Conservation (phyloP, 192 early-diverging fungal genomes). For the Geranomyces michiganensis region DNA sequence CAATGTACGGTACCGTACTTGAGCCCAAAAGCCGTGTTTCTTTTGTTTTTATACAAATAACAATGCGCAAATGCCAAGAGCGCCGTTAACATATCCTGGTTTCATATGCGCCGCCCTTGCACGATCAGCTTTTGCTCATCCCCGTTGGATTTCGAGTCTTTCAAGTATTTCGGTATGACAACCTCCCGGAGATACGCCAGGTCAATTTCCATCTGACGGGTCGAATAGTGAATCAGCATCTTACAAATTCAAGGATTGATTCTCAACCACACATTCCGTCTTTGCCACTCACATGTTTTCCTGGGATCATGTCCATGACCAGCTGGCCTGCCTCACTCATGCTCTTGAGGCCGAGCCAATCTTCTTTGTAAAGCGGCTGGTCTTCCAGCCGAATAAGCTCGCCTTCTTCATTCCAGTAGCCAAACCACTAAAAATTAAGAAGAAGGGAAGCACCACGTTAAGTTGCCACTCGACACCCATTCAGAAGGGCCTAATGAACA, state of each 20-base stretch:
- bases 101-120: too few species aligned
- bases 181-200: slow-evolving; percentile 17
- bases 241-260: background rate
- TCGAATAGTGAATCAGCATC: too few species aligned
- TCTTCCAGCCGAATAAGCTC: slow-evolving; percentile 34
- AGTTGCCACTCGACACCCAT: too few species aligned
- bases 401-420: slow-evolving; percentile 44
- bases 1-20: too few species aligned
- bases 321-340: slow-evolving; percentile 40
- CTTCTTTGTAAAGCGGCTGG: slow-evolving; percentile 43
- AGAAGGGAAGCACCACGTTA: too few species aligned
- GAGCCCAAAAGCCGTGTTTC: too few species aligned
- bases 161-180: slow-evolving; percentile 29
- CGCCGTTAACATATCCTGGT: too few species aligned
- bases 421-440: slow-evolving; percentile 46
- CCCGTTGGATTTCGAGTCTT: too few species aligned
- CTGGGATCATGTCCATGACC: slow-evolving; percentile 29
- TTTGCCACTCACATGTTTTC: slow-evolving; percentile 38
- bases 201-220: slow-evolving; percentile 39
- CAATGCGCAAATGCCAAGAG: too few species aligned
- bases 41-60: too few species aligned
- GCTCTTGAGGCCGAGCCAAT: slow-evolving; percentile 47
- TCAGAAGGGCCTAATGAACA: too few species aligned
- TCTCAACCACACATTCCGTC: background rate
- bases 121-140: too few species aligned